These are phyloP conservation scores for Tricharina praecox DNA, from an alignment of 495 filamentous ascomycete species.

Conservation along the genomic window DNA sequence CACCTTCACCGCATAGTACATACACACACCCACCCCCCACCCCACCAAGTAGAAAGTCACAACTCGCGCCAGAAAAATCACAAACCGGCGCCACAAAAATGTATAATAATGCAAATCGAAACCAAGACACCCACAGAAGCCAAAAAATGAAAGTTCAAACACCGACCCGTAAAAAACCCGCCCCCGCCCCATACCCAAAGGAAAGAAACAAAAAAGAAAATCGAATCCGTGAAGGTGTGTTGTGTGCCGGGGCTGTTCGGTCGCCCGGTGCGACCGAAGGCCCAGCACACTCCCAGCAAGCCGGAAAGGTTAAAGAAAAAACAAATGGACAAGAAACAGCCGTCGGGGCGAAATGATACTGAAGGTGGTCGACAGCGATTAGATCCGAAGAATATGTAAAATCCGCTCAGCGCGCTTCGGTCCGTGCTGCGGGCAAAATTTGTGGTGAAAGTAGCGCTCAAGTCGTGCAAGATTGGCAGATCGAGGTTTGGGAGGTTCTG, in stretches of 20 bases:
- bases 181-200: slow-evolving; percentile 7
- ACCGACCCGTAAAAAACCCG: neutral
- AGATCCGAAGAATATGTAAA: neutral
- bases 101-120: slow-evolving; percentile 15
- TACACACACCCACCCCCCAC: too few species aligned
- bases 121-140: slow-evolving; percentile 10
- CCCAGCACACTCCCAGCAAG: neutral
- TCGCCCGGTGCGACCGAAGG: neutral
- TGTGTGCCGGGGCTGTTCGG: too few species aligned
- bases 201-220: slow-evolving; percentile 11
- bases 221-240: neutral
- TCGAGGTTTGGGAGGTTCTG: neutral
- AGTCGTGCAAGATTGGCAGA: slow-evolving; percentile 7
- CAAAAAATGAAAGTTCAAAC: slow-evolving; percentile 15
- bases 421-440: slow-evolving; percentile 6
- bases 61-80: slow-evolving; percentile 18
- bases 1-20: too few species aligned
- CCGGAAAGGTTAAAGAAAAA: slow-evolving; percentile 1
- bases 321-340: neutral
- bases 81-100: slow-evolving; percentile 18
- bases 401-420: neutral
- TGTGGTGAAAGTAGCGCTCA: neutral
- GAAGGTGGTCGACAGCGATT: neutral
- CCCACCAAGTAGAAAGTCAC: too few species aligned
- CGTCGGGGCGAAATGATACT: neutral